Conservation (phyloP, 2,329 filamentous ascomycete genomes). For the Paraphaeosphaeria minitans region DNA sequence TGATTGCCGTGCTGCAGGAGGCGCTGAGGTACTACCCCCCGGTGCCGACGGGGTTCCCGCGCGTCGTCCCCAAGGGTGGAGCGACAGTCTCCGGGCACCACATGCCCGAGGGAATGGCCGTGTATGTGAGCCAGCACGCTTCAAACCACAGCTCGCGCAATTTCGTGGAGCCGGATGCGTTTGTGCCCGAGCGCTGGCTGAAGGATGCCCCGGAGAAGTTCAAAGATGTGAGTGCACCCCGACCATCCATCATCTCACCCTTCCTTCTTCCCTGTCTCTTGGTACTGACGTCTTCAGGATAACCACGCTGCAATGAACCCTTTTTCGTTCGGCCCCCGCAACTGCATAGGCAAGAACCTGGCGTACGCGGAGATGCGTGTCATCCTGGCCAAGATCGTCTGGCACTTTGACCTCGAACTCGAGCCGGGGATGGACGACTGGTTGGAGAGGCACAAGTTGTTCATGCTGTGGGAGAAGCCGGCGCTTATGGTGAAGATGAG, state of each 20-base stretch:
- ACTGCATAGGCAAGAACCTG: conserved; percentile 1
- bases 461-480: conserved; percentile 16
- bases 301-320: not conserved
- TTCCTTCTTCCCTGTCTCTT: not conserved
- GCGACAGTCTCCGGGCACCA: conserved; percentile 32
- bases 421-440: conserved; percentile 3
- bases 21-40: conserved; percentile 36
- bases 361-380: conserved; percentile 31
- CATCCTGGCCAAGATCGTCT: conserved; percentile 19
- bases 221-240: not conserved
- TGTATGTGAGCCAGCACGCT: conserved; percentile 39
- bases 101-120: conserved; percentile 28
- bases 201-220: not conserved
- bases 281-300: not conserved
- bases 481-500: conserved; percentile 1
- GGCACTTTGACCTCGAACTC: conserved; percentile 20
- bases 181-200: conserved; percentile 47
- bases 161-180: conserved; percentile 31
- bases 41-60: conserved; percentile 36
- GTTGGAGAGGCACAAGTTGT: conserved; percentile 7
- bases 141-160: conserved; percentile 38
- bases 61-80: conserved; percentile 30
- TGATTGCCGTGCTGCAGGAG: conserved; percentile 36
- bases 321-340: not conserved
- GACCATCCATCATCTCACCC: not conserved